These are phyloP conservation scores for Scenedesmus sp. DNA, from an alignment of 163 green algal species.

Conservation along the genomic window DNA sequence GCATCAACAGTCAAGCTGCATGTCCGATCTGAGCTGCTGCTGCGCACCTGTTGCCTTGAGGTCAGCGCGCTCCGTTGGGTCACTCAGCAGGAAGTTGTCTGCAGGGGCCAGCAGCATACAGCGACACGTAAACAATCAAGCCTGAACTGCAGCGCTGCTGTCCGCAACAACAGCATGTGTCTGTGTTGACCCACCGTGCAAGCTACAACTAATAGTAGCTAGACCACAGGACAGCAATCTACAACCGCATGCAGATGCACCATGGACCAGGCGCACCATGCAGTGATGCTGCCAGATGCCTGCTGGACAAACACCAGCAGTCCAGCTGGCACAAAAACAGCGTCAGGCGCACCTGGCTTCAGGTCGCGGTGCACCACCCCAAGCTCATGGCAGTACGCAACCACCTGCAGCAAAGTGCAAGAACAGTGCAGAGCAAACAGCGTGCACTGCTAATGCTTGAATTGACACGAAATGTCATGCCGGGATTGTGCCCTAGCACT, in stretches of 20 bases:
- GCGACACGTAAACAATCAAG: neutral
- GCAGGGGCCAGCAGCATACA: constrained; percentile 15
- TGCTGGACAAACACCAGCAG: no score
- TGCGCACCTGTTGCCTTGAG: constrained; percentile 63
- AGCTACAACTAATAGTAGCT: neutral
- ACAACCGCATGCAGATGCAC: neutral
- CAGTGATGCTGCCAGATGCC: neutral
- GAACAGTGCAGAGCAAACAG: neutral
- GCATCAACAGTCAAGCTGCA: no score
- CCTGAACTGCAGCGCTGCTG: neutral
- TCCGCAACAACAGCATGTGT: neutral
- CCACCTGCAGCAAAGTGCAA: constrained; percentile 23
- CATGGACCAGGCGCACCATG: neutral
- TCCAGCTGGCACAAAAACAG: neutral
- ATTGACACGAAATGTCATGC: neutral
- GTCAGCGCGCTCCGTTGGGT: constrained; percentile 47
- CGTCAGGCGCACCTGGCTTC: constrained; percentile 6
- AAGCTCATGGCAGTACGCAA: constrained; percentile 85
- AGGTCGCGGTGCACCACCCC: constrained; percentile 64
- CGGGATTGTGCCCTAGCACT: neutral
- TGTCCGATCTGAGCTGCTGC: no score
- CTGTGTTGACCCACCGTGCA: neutral
- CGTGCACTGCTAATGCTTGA: neutral
- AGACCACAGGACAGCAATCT: neutral
- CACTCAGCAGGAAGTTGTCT: constrained; percentile 83